Conservation (phyloP, 1,139 yeast genomes). For the Kodamaea arcana region DNA sequence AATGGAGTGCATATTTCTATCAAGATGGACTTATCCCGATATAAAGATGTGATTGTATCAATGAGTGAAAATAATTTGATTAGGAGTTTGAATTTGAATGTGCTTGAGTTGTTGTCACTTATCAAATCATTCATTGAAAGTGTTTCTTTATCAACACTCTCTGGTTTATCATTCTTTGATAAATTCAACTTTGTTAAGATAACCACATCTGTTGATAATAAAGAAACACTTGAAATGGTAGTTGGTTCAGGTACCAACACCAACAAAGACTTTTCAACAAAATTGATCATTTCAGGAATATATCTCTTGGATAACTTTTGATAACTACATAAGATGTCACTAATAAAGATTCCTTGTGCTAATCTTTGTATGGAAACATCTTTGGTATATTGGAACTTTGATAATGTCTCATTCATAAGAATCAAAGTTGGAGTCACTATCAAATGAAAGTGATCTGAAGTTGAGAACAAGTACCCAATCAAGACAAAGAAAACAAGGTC, state of each 20-base stretch:
- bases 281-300: slow-evolving; percentile 71
- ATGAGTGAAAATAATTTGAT: slow-evolving; percentile 23
- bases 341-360: slow-evolving; percentile 52
- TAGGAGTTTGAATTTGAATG: slow-evolving; percentile 29
- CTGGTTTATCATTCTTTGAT: slow-evolving; percentile 13
- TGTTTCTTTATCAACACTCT: slow-evolving; percentile 6
- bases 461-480: slow-evolving; percentile 77
- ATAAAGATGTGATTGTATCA: slow-evolving; percentile 35
- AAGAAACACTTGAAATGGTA: slow-evolving; percentile 8
- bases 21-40: slow-evolving; percentile 66
- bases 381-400: slow-evolving; percentile 31
- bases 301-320: slow-evolving; percentile 78
- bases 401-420: slow-evolving; percentile 64
- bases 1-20: slow-evolving; percentile 52
- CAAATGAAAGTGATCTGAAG: slow-evolving; percentile 93
- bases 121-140: slow-evolving; percentile 20
- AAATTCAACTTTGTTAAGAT: slow-evolving; percentile 18
- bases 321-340: slow-evolving; percentile 62
- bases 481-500: slow-evolving; percentile 68
- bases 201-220: slow-evolving; percentile 3
- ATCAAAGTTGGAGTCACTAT: slow-evolving; percentile 82
- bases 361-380: slow-evolving; percentile 42
- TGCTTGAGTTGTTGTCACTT: slow-evolving; percentile 9
- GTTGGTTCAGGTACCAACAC: slow-evolving; percentile 44
- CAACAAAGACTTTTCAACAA: slow-evolving; percentile 51